These are phyloP conservation scores for Clathrospora elynae DNA, from an alignment of 2,329 filamentous ascomycete species.

Conservation along the genomic window DNA sequence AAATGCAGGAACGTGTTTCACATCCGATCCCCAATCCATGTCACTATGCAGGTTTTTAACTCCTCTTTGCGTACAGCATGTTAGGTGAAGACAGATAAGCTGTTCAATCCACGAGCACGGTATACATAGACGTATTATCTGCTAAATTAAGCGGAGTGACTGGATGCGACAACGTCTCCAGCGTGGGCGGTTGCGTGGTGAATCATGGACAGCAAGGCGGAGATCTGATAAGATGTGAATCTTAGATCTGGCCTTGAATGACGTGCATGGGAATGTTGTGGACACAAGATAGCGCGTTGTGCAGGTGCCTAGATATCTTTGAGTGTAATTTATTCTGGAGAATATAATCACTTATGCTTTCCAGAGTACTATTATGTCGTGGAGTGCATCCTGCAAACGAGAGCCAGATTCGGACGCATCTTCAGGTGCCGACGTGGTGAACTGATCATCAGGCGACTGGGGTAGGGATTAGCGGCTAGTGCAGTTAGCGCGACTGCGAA, in stretches of 20 bases:
- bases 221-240: constrained; percentile 31
- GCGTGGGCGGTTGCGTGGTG: not conserved
- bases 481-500: constrained; percentile 18
- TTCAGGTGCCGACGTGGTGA: constrained; percentile 9
- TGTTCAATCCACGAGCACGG: too few species aligned
- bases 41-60: too few species aligned
- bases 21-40: not conserved
- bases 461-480: constrained; percentile 19
- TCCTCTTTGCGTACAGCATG: not conserved
- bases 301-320: constrained; percentile 7
- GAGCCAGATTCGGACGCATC: not conserved
- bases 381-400: not conserved
- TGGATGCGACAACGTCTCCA: not conserved
- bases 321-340: too few species aligned
- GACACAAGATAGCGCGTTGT: constrained; percentile 10
- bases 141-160: not conserved
- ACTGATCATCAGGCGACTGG: constrained; percentile 26
- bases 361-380: too few species aligned
- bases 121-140: too few species aligned
- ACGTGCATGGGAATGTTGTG: constrained; percentile 26
- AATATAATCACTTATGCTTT: too few species aligned
- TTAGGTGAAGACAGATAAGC: too few species aligned
- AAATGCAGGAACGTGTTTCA: constrained; percentile 10
- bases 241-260: constrained; percentile 20
- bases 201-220: constrained; percentile 8